These are phyloP conservation scores for Peronospora destructor DNA, from an alignment of 352 stramenopile species.

Conservation along the genomic window DNA sequence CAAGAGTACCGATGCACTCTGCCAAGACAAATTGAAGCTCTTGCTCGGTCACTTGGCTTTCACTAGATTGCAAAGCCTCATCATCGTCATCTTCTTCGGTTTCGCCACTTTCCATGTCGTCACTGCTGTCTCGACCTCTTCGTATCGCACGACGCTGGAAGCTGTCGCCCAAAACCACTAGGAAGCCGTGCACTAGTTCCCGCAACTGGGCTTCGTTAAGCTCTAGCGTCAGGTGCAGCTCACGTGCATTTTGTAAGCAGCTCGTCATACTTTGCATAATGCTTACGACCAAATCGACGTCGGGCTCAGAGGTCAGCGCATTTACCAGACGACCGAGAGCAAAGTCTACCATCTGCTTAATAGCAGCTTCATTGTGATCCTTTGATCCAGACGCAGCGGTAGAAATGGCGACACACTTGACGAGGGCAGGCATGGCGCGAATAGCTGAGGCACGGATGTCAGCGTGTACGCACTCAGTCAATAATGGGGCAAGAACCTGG, in stretches of 20 bases:
- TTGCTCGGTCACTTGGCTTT: constrained; percentile 44
- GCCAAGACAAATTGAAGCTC: constrained; percentile 78
- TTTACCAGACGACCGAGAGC: constrained; percentile 67
- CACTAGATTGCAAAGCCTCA: constrained; percentile 33
- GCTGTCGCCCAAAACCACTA: constrained; percentile 71
- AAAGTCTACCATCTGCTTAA: constrained; percentile 85
- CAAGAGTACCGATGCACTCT: constrained; percentile 66
- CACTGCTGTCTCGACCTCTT: constrained; percentile 21
- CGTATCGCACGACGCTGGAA: constrained; percentile 70
- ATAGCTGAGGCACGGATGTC: constrained; percentile 80
- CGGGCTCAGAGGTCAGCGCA: constrained; percentile 71
- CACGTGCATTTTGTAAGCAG: constrained; percentile 46
- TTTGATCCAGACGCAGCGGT: constrained; percentile 27
- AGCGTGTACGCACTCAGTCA: constrained; percentile 81
- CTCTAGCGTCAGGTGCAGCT: constrained; percentile 32
- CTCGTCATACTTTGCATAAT: constrained; percentile 85
- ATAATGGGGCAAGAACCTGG: constrained; percentile 66
- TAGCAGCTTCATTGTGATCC: constrained; percentile 31
- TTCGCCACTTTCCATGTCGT: constrained; percentile 29
- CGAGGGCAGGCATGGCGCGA: constrained; percentile 69
- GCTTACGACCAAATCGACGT: constrained; percentile 76
- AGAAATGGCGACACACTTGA: constrained; percentile 62
- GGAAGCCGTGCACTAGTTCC: constrained; percentile 64
- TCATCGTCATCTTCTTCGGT: constrained; percentile 41
- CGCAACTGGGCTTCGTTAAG: constrained; percentile 70